Evolutionary conservation across 371 early-diverging fungal species (phyloP).

Genomic region (Smittium culicis): DNA sequence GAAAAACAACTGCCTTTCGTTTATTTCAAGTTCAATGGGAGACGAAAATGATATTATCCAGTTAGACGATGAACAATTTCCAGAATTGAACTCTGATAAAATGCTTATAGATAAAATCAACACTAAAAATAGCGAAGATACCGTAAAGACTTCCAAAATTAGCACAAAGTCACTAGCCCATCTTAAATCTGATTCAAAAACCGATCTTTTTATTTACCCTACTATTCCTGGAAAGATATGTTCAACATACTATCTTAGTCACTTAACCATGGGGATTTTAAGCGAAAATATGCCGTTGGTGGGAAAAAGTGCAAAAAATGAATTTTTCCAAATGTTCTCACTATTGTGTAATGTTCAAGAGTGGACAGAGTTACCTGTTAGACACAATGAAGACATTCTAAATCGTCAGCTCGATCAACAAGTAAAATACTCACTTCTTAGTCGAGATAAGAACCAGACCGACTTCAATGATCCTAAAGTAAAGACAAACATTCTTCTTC

Average conservation of each 20-base stretch:
- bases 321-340: conserved; percentile 46
- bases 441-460: too few relatives aligned
- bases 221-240: conserved; percentile 65
- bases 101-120: neutral
- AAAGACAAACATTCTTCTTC: conserved; percentile 77
- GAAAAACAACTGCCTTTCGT: conserved; percentile 45
- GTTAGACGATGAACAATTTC: neutral
- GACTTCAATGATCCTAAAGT: conserved; percentile 50
- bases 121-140: neutral
- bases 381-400: conserved; percentile 79
- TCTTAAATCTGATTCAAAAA: too few relatives aligned
- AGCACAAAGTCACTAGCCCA: neutral
- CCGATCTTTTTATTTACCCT: conserved; percentile 40
- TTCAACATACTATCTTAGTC: conserved; percentile 75
- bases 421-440: conserved; percentile 38
- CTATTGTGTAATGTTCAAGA: conserved; percentile 67
- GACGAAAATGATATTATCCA: neutral
- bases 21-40: conserved; percentile 2
- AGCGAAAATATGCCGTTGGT: conserved; percentile 30
- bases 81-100: neutral
- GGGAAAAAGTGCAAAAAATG: neutral
- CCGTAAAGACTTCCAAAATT: neutral
- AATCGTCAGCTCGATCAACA: conserved; percentile 58
- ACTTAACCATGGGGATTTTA: conserved; percentile 60
- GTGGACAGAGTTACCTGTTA: conserved; percentile 76